Conservation (phyloP, 805 yeast genomes). For the Alloascoidea hylecoeti region DNA sequence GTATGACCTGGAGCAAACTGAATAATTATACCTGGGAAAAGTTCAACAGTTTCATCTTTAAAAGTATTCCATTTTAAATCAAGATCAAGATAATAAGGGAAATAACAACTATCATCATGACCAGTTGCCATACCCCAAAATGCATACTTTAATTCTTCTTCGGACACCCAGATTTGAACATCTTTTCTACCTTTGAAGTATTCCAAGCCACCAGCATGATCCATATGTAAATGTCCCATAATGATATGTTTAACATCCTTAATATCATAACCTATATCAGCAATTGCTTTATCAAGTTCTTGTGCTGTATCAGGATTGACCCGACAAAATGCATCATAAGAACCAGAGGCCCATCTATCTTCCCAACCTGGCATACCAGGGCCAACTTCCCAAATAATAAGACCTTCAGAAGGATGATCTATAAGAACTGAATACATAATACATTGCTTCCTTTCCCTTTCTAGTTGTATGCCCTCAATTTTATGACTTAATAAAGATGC, state of each 20-base stretch:
- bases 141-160: constrained; percentile 5
- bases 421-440: constrained; percentile 5
- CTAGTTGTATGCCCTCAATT: background rate
- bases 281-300: constrained; percentile 4
- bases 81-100: constrained; percentile 4
- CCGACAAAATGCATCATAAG: constrained; percentile 4
- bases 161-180: constrained; percentile 5
- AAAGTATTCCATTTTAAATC: constrained; percentile 6
- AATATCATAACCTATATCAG: constrained; percentile 4
- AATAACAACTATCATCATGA: constrained; percentile 4
- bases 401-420: constrained; percentile 5
- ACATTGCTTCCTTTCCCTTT: constrained; percentile 2
- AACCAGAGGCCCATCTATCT: constrained; percentile 4
- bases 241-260: constrained; percentile 5
- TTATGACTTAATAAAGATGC: background rate
- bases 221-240: constrained; percentile 6
- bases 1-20: constrained; percentile 5
- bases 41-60: constrained; percentile 4
- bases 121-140: constrained; percentile 6
- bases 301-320: constrained; percentile 4
- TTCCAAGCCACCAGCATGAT: constrained; percentile 6
- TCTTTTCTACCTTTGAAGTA: constrained; percentile 5
- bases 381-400: constrained; percentile 5
- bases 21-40: constrained; percentile 4
- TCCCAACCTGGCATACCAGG: constrained; percentile 7